These are phyloP conservation scores for Dryas drummondii DNA, from an alignment of 306 rosid genomes.

Conservation along the genomic window DNA sequence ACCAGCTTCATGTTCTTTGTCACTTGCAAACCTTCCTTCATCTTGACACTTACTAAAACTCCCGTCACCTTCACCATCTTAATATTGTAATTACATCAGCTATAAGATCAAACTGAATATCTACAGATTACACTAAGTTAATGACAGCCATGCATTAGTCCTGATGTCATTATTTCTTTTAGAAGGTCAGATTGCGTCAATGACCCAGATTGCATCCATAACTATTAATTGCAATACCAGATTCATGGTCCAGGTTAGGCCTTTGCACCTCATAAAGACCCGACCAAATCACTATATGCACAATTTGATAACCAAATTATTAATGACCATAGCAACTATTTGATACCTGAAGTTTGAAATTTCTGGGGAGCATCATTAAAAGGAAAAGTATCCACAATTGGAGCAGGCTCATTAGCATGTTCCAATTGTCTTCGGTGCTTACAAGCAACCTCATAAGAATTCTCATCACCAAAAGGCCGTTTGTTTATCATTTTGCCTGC, in stretches of 20 bases:
- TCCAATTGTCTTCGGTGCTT: constrained; percentile 34
- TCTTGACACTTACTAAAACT: constrained; percentile 21
- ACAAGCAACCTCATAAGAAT: constrained; percentile 34
- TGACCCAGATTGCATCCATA: neutral
- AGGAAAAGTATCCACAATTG: constrained; percentile 11
- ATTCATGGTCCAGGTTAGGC: neutral
- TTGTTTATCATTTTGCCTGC: constrained; percentile 37
- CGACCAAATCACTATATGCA: neutral
- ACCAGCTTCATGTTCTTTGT: constrained; percentile 16
- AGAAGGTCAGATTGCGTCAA: neutral
- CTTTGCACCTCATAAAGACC: neutral
- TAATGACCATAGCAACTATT: neutral
- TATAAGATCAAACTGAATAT: constrained; percentile 3
- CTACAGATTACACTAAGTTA: neutral
- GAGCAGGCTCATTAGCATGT: constrained; percentile 19
- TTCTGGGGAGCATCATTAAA: constrained; percentile 14
- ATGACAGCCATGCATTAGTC: neutral
- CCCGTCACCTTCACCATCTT: constrained; percentile 30
- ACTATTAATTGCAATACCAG: neutral
- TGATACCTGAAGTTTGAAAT: constrained; percentile 31
- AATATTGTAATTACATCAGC: constrained; percentile 25
- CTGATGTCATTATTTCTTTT: constrained; percentile 5
- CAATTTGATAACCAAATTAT: neutral
- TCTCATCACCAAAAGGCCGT: constrained; percentile 28
- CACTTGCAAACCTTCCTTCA: constrained; percentile 22